Conservation (phyloP, 441 rosid species). For the Rhodomyrtus psidioides region DNA sequence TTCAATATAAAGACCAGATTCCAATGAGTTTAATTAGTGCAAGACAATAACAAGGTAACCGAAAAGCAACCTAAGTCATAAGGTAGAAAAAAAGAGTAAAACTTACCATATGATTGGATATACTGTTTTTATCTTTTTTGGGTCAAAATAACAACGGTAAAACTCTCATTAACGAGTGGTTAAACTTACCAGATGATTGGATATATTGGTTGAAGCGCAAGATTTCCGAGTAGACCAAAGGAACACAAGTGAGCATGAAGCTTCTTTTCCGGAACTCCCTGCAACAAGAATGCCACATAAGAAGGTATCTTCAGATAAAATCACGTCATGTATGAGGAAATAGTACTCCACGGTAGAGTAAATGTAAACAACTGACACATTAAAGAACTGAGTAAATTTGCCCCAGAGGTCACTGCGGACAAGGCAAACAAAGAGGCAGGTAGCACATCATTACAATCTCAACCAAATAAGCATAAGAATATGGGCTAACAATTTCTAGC, state of each 20-base stretch:
- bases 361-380: background rate
- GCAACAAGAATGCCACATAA: background rate
- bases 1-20: too few species aligned
- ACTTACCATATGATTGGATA: background rate
- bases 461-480: background rate
- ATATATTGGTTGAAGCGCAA: background rate
- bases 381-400: background rate
- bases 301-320: background rate
- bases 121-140: too few species aligned
- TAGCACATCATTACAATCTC: background rate
- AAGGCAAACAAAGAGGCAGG: background rate
- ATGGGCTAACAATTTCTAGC: background rate
- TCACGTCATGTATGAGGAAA: too few species aligned
- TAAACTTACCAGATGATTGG: background rate
- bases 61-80: background rate
- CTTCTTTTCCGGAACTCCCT: background rate
- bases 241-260: background rate
- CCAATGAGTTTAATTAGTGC: too few species aligned
- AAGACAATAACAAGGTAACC: too few species aligned
- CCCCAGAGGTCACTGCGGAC: accelerated
- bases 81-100: background rate
- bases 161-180: too few species aligned
- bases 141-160: too few species aligned
- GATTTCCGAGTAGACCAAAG: background rate
- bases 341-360: background rate